phyloP scores from a whole-genome alignment of 1,284 basidiomycete genomes.

The Sanghuangporus weigelae region DNA sequence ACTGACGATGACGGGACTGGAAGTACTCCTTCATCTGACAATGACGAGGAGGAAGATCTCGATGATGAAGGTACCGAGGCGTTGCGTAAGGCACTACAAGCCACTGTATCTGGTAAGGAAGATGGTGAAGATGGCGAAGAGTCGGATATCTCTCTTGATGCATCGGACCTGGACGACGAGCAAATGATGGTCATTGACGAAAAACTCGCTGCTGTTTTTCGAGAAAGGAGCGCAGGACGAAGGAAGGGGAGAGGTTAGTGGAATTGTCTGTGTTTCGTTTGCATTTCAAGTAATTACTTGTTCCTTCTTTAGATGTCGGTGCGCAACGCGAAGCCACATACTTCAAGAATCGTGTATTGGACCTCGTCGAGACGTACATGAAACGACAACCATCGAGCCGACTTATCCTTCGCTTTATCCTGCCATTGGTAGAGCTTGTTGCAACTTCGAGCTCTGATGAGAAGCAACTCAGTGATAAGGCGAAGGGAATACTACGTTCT shows the following conservation, averaged over 20 bases:
- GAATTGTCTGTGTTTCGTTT: not conserved
- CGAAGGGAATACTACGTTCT: slow-evolving; percentile 69
- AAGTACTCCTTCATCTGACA: slow-evolving; percentile 32
- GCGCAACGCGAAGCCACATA: slow-evolving; percentile 82
- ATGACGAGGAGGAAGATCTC: slow-evolving; percentile 31
- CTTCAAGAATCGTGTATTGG: slow-evolving; percentile 93
- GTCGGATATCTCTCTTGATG: slow-evolving; percentile 43
- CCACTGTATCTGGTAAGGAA: slow-evolving; percentile 72
- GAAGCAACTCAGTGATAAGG: slow-evolving; percentile 82
- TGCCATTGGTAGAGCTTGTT: slow-evolving; percentile 75
- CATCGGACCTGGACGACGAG: slow-evolving; percentile 88
- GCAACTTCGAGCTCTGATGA: slow-evolving; percentile 67
- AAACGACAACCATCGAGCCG: slow-evolving; percentile 71
- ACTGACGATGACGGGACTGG: slow-evolving; percentile 34
- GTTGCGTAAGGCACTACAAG: slow-evolving; percentile 72
- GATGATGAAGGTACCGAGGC: slow-evolving; percentile 52
- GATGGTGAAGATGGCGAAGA: slow-evolving; percentile 47
- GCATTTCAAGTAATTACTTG: not conserved
- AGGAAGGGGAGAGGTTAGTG: slow-evolving; percentile 54
- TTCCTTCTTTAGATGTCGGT: slow-evolving; percentile 40
- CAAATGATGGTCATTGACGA: slow-evolving; percentile 97
- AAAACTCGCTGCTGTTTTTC: slow-evolving; percentile 88
- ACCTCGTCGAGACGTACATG: slow-evolving; percentile 82
- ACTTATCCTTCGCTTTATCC: slow-evolving; percentile 61
- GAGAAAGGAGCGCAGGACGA: slow-evolving; percentile 56